Percentiles rank a stretch among this genome's conserved stretches.
phyloP scores from a whole-genome alignment of 2,329 filamentous ascomycete genomes.

The Epichloe uncinata region DNA sequence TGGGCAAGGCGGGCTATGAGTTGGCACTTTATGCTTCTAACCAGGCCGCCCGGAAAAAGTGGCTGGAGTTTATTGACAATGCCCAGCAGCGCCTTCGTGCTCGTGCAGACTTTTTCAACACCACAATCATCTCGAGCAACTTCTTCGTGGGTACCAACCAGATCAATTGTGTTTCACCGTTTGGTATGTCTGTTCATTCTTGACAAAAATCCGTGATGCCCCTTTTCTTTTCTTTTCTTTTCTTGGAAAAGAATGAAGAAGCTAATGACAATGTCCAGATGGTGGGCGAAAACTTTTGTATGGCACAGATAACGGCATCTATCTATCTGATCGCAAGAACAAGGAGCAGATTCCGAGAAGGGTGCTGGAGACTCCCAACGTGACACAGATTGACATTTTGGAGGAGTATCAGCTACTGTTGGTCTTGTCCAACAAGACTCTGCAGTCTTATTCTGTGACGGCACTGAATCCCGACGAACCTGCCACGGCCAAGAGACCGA shows the following conservation, averaged over 20 bases:
- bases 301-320: conserved; percentile 89
- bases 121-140: conserved; percentile 43
- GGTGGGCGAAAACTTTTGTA: conserved; percentile 90
- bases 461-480: conserved; percentile 77
- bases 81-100: conserved; percentile 80
- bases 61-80: conserved; percentile 88
- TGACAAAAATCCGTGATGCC: neutral
- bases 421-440: conserved; percentile 83
- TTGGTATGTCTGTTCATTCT: conserved; percentile 43
- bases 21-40: conserved; percentile 78
- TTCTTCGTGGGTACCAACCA: conserved; percentile 60
- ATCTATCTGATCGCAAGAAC: conserved; percentile 77
- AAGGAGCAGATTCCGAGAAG: conserved; percentile 71
- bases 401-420: conserved; percentile 90
- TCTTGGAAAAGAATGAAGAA: conserved; percentile 4
- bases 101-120: conserved; percentile 83
- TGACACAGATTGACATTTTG: conserved; percentile 90
- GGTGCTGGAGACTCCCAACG: conserved; percentile 72
- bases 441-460: conserved; percentile 78
- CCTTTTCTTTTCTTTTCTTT: neutral
- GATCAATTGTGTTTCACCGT: conserved; percentile 89
- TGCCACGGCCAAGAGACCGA: conserved; percentile 68
- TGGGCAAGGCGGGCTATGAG: conserved; percentile 93
- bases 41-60: conserved; percentile 80
- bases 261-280: conserved; percentile 40